phyloP scores from a whole-genome alignment of 225 moss, liverwort and hornwort genomes.

The Marchantia paleacea region DNA sequence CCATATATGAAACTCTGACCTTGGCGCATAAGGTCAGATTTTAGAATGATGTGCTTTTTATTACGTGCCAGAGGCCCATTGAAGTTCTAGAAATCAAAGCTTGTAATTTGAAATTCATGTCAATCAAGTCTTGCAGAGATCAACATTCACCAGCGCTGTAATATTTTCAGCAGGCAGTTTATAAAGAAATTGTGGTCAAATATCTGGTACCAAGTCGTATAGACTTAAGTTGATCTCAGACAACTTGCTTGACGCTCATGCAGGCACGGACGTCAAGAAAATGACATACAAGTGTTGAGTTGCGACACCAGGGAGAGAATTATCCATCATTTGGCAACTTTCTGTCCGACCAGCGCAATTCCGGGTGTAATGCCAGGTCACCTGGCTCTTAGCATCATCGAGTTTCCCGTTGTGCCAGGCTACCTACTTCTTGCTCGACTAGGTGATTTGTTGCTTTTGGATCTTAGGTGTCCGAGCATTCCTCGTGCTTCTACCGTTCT shows the following conservation, averaged over 20 bases:
- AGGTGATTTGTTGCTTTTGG: constrained; percentile 80
- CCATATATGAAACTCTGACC: too few species aligned
- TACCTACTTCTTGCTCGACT: constrained; percentile 75
- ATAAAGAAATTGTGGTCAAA: neutral
- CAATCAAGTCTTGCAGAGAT: too few species aligned
- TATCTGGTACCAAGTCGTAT: neutral
- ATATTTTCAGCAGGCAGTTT: too few species aligned
- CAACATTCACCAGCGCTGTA: too few species aligned
- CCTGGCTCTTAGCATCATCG: constrained; percentile 63
- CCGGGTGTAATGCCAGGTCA: constrained; percentile 34
- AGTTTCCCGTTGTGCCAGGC: constrained; percentile 80
- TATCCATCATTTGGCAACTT: constrained; percentile 57
- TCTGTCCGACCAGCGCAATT: constrained; percentile 47
- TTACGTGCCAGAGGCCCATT: too few species aligned
- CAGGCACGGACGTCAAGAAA: constrained; percentile 63
- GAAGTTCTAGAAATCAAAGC: too few species aligned
- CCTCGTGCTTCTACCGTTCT: constrained; percentile 35
- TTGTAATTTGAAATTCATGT: too few species aligned
- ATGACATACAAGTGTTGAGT: constrained; percentile 65
- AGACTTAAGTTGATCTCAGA: neutral
- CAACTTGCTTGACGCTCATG: neutral
- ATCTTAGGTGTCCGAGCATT: constrained; percentile 56
- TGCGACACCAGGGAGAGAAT: constrained; percentile 65
- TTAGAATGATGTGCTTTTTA: too few species aligned
- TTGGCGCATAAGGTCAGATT: too few species aligned